phyloP scores from a whole-genome alignment of 2,329 filamentous ascomycete species.

The Colletotrichum godetiae region DNA sequence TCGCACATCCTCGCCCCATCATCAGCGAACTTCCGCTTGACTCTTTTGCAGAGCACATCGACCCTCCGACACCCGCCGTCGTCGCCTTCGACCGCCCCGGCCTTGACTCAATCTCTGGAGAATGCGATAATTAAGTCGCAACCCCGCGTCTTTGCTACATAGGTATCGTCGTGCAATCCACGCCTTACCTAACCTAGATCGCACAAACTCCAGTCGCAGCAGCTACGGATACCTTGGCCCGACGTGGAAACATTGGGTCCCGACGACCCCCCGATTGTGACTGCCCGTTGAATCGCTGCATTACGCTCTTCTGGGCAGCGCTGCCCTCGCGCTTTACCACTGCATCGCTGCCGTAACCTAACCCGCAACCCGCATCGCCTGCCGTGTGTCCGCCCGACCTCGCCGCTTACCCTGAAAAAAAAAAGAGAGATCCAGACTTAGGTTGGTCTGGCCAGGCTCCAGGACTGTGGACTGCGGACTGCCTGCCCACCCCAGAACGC shows the following conservation, averaged over 20 bases:
- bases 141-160: conserved; percentile 22
- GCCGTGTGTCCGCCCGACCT: conserved; percentile 23
- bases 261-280: conserved; percentile 3
- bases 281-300: conserved; percentile 20
- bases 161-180: conserved; percentile 7
- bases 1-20: conserved; percentile 5
- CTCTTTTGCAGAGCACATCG: not conserved
- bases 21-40: not conserved
- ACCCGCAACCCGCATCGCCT: conserved; percentile 15
- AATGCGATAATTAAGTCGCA: conserved; percentile 25
- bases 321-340: conserved; percentile 15
- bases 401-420: conserved; percentile 20
- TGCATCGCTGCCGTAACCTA: conserved; percentile 21
- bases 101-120: not conserved
- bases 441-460: conserved; percentile 33
- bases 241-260: conserved; percentile 29
- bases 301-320: conserved; percentile 6
- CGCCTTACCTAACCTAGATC: conserved; percentile 34
- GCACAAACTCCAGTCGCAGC: conserved; percentile 23
- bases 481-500: conserved; percentile 18
- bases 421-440: conserved; percentile 21
- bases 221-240: conserved; percentile 4
- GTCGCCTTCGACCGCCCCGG: not conserved
- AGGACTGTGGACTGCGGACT: conserved; percentile 18
- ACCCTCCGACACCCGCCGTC: not conserved